These are phyloP conservation scores for Coniochaeta sp. DNA, from an alignment of 2,329 filamentous ascomycete genomes.

Conservation along the genomic window DNA sequence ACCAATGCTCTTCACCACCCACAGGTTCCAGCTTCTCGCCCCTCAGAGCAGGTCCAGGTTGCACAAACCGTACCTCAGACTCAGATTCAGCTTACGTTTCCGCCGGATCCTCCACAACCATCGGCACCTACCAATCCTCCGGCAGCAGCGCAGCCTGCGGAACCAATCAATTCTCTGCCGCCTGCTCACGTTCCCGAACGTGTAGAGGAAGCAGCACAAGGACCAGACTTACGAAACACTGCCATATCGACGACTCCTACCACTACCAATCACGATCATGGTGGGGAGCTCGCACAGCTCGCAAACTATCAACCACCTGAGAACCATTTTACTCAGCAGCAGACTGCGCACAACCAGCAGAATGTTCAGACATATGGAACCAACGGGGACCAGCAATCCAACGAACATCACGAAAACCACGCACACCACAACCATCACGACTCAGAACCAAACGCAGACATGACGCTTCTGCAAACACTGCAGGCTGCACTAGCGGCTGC, in stretches of 20 bases:
- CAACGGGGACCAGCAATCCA: not conserved
- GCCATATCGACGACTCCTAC: not conserved
- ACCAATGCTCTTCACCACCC: not conserved
- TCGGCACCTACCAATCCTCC: not conserved
- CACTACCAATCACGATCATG: not conserved
- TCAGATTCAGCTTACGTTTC: conserved; percentile 1
- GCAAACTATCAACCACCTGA: not conserved
- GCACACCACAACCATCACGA: not conserved
- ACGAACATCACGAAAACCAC: not conserved
- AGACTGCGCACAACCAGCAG: not conserved
- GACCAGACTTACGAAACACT: not conserved
- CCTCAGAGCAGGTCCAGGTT: conserved; percentile 11
- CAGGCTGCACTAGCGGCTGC: conserved; percentile 1
- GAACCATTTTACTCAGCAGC: not conserved
- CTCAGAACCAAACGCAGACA: not conserved
- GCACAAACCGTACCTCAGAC: conserved; percentile 11
- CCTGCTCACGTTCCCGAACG: not conserved
- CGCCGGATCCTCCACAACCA: not conserved
- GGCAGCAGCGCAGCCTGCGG: conserved; percentile 1
- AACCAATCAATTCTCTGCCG: conserved; percentile 2
- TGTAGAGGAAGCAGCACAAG: not conserved
- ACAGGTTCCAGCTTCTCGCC: conserved; percentile 5
- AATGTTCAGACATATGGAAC: conserved; percentile 8
- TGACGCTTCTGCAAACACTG: conserved; percentile 5
- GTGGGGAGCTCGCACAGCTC: not conserved